These are phyloP conservation scores for Ustilago crameri DNA, from an alignment of 1,284 basidiomycete genomes.

Conservation along the genomic window DNA sequence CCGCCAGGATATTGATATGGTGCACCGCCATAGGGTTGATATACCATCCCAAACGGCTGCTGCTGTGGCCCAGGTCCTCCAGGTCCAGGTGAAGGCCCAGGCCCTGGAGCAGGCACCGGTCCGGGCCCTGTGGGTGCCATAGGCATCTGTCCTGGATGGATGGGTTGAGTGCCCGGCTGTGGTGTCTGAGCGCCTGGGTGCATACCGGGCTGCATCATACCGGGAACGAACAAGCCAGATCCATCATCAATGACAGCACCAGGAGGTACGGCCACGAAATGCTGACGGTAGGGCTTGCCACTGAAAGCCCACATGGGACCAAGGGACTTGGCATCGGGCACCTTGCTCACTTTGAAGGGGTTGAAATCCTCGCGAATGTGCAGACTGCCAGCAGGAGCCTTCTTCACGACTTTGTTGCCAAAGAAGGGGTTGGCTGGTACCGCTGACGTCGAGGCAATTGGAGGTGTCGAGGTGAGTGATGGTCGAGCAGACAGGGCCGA, in stretches of 20 bases:
- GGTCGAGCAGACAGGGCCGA: conserved; percentile 46
- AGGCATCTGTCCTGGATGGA: conserved; percentile 38
- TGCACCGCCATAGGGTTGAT: conserved; percentile 44
- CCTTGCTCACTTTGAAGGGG: conserved; percentile 87
- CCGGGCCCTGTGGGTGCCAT: conserved; percentile 11
- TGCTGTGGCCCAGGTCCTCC: conserved; percentile 18
- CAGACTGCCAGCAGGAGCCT: conserved; percentile 75
- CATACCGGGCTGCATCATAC: conserved; percentile 42
- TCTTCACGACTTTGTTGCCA: conserved; percentile 77
- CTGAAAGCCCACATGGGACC: conserved; percentile 85
- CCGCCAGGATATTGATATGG: conserved; percentile 48
- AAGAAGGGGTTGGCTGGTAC: conserved; percentile 82
- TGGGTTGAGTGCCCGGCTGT: conserved; percentile 30
- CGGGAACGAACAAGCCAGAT: conserved; percentile 31
- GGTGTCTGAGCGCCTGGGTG: conserved; percentile 37
- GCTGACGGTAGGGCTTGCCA: conserved; percentile 82
- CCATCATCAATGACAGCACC: conserved; percentile 37
- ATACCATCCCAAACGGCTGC: conserved; percentile 53
- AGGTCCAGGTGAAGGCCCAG: conserved; percentile 15
- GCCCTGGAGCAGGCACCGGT: conserved; percentile 12
- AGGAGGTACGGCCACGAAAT: conserved; percentile 71
- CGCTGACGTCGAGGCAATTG: conserved; percentile 42
- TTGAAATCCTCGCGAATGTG: conserved; percentile 94
- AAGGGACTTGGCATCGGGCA: conserved; percentile 78
- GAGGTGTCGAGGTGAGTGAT: conserved; percentile 69